Evolutionary conservation across 2,329 filamentous ascomycete species (phyloP), one percentile per base, ranked within the genome.

Genomic region (Penicillium sp.): DNA sequence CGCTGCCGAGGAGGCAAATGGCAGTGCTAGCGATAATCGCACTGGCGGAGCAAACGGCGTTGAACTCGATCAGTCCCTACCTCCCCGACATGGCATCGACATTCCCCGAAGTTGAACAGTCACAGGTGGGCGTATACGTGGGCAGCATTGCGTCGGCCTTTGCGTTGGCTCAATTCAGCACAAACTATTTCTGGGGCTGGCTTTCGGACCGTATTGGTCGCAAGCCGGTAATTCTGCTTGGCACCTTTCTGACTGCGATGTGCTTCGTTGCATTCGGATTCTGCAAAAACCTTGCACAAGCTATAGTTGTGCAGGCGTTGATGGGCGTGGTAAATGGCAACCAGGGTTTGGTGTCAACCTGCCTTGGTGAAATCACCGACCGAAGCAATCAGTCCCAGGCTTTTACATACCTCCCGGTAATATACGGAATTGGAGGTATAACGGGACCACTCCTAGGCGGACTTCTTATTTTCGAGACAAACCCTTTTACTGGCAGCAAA

Each of bases 261-360:
- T 96, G 90, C 68, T 97, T 97, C 69, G 72, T 88, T 39, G 84
- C 85, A 1, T 99, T 99, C 71, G 94, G 93, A 4, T 91, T 97
- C 66, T 95, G 91, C 71, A 85, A 76, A 58, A 87, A 82, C 2
- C 84, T 96, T 57, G 90, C 86, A 84, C 92, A 97, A 71, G 86
- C 95, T 3, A 81, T 97, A 15, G 60, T 90, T 16, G 90, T 96
- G 1, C 94, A 99, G 70, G 84, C 88, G 2, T 77, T 92, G 60
- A 97, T 97, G 91, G 94, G 94, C 4, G 71, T 96, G 50, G 84
- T 96, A 49, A 99, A 97, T 71, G 94, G 94, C 50, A 99, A 99
- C 66, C 91, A 94, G 31, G 93, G 91, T 5, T 87, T 97, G 13
- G 91, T 99, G 15, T 93, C 91, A 8, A 97, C 94, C 0, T 96